Evolutionary conservation across 495 filamentous ascomycete genomes (phyloP).

Genomic region (Trichocladium uniseriatum): DNA sequence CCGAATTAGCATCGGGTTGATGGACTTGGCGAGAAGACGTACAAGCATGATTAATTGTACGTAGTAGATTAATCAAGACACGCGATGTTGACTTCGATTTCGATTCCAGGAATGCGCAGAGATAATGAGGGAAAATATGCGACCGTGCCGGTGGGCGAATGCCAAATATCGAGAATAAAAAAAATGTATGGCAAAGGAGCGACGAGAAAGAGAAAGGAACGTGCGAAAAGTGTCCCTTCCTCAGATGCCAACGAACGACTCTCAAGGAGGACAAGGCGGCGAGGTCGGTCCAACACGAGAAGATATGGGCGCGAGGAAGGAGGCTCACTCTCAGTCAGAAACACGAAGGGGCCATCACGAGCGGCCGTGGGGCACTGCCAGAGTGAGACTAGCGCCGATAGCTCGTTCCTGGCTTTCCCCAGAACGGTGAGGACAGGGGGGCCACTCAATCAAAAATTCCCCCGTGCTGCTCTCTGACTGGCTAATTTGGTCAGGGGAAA

Average conservation of each 20-base stretch:
- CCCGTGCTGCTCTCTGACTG: background rate
- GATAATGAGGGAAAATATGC: background rate
- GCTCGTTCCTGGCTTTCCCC: background rate
- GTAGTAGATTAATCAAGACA: too few species aligned
- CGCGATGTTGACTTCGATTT: too few species aligned
- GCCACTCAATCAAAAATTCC: background rate
- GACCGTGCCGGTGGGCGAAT: background rate
- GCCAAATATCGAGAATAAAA: background rate
- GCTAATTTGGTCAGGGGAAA: background rate
- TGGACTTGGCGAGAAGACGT: background rate
- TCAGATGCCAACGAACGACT: constrained; percentile 1
- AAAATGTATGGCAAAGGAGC: constrained; percentile 17
- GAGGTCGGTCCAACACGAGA: background rate
- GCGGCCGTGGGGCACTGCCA: background rate
- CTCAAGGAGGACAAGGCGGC: background rate
- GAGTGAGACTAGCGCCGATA: background rate
- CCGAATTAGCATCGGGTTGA: background rate
- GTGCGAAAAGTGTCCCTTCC: constrained; percentile 1
- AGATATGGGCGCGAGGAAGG: background rate
- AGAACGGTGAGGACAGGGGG: background rate
- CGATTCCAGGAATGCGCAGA: too few species aligned
- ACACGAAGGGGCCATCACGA: background rate
- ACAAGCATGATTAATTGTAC: background rate
- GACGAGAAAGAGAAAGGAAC: constrained; percentile 15
- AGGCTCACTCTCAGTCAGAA: background rate